These are phyloP conservation scores for Huntiella decipiens DNA, from an alignment of 2,329 filamentous ascomycete species.

Conservation along the genomic window DNA sequence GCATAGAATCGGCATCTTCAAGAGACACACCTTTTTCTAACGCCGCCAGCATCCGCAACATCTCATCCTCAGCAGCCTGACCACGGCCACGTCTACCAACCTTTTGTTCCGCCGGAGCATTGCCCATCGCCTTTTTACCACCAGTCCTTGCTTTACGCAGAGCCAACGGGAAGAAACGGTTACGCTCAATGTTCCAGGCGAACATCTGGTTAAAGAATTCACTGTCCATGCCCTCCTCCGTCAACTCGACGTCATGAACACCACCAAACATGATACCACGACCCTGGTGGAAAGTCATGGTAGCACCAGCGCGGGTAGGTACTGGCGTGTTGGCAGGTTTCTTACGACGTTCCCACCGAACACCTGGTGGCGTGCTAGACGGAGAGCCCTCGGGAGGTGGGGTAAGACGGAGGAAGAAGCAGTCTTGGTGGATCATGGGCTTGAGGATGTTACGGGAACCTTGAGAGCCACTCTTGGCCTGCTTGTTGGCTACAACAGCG, in stretches of 20 bases:
- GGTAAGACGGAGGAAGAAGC: constrained; percentile 73
- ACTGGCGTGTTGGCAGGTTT: constrained; percentile 75
- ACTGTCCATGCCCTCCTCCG: constrained; percentile 86
- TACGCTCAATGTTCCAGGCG: constrained; percentile 88
- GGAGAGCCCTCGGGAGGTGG: constrained; percentile 50
- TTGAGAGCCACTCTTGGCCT: constrained; percentile 40
- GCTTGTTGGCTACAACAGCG: constrained; percentile 39
- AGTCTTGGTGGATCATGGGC: constrained; percentile 84
- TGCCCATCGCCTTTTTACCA: constrained; percentile 35
- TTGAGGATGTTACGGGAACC: constrained; percentile 57
- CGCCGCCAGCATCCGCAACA: constrained; percentile 69
- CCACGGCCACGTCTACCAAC: constrained; percentile 48
- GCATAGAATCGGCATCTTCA: constrained; percentile 30
- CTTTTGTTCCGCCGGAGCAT: constrained; percentile 26
- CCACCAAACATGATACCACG: constrained; percentile 86
- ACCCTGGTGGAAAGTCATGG: constrained; percentile 87
- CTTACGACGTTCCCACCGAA: constrained; percentile 88
- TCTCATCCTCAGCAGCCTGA: constrained; percentile 79
- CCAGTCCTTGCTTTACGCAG: constrained; percentile 51
- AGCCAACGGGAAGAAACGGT: constrained; percentile 73
- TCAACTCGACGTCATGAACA: constrained; percentile 81
- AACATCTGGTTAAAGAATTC: constrained; percentile 90
- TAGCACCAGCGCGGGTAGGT: constrained; percentile 68
- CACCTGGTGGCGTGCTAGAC: constrained; percentile 44
- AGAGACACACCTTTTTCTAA: constrained; percentile 57